A percentile compares a stretch with the other conserved stretches of the same genome.
phyloP scores from a whole-genome alignment of 176 grass and related monocot species.

The Oryza punctata region DNA sequence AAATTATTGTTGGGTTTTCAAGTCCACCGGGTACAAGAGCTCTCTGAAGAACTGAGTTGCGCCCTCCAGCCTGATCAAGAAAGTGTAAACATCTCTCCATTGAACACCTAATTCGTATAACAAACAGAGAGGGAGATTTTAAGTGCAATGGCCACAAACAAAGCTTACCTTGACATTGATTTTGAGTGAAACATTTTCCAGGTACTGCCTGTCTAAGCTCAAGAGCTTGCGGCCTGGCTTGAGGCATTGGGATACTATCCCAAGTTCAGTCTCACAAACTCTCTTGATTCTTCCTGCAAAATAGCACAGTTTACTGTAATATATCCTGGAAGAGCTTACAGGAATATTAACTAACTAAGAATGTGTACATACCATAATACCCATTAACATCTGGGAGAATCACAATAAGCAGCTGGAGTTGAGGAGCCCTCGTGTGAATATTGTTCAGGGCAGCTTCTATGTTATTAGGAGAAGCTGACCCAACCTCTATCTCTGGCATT shows the following conservation, averaged over 20 bases:
- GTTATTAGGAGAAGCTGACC: conserved; percentile 10
- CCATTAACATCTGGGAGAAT: conserved; percentile 59
- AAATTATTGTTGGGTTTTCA: conserved; percentile 62
- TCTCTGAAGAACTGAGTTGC: conserved; percentile 62
- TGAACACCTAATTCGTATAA: neutral
- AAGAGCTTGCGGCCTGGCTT: conserved; percentile 2
- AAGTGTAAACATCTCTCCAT: neutral
- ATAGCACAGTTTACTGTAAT: neutral
- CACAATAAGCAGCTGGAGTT: conserved; percentile 61
- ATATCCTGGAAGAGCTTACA: neutral
- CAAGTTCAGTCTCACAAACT: conserved; percentile 79
- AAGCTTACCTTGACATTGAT: conserved; percentile 83
- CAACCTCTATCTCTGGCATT: conserved; percentile 28
- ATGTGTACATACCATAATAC: conserved; percentile 54
- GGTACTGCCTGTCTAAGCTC: conserved; percentile 40
- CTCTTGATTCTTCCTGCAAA: conserved; percentile 72
- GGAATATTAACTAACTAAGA: neutral
- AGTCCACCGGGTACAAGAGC: conserved; percentile 5
- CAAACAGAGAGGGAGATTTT: neutral
- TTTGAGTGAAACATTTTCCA: conserved; percentile 79
- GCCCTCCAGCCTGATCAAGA: conserved; percentile 59
- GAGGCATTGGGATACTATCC: conserved; percentile 79
- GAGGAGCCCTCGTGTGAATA: conserved; percentile 27
- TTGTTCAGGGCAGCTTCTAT: conserved; percentile 55
- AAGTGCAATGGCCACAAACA: neutral